These are phyloP conservation scores for Fusarium zealandicum DNA, from an alignment of 2,329 filamentous ascomycete genomes.

Conservation along the genomic window DNA sequence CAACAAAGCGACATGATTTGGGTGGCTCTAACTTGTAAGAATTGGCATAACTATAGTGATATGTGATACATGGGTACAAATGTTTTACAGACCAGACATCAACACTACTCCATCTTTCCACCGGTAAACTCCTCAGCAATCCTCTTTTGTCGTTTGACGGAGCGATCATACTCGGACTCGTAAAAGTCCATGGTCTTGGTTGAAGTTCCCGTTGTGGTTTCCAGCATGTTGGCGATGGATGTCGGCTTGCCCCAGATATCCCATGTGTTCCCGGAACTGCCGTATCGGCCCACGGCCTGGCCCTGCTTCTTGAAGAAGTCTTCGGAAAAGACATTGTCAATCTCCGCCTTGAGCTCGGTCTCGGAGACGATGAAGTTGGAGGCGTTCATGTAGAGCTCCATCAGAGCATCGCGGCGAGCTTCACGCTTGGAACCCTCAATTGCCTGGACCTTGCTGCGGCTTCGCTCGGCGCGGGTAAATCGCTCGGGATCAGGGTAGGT, in stretches of 20 bases:
- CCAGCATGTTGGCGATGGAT: slow-evolving; percentile 55
- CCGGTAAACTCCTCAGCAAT: slow-evolving; percentile 67
- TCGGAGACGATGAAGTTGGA: slow-evolving; percentile 86
- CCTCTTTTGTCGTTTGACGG: slow-evolving; percentile 60
- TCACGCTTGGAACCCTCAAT: slow-evolving; percentile 58
- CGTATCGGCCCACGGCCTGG: slow-evolving; percentile 41
- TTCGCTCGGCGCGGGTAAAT: slow-evolving; percentile 59
- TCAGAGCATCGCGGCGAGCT: slow-evolving; percentile 73
- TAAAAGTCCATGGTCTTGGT: slow-evolving; percentile 48
- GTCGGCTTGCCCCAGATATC: slow-evolving; percentile 56
- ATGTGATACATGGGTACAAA: slow-evolving; percentile 40
- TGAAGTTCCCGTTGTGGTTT: slow-evolving; percentile 44
- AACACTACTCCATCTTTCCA: slow-evolving; percentile 58
- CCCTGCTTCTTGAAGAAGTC: slow-evolving; percentile 58
- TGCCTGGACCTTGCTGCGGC: slow-evolving; percentile 53
- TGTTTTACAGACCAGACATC: slow-evolving; percentile 37
- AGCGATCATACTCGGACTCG: slow-evolving; percentile 53
- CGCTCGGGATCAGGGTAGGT: slow-evolving; percentile 69
- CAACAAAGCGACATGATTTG: background rate
- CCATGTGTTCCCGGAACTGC: slow-evolving; percentile 60
- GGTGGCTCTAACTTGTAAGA: slow-evolving; percentile 20
- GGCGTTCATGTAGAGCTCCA: slow-evolving; percentile 90
- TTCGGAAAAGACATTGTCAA: slow-evolving; percentile 79
- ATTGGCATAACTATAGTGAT: slow-evolving; percentile 33
- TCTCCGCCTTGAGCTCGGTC: slow-evolving; percentile 73